Percentiles rank a stretch among this genome's conserved stretches.
phyloP scores from a whole-genome alignment of 352 stramenopile genomes.

The Hyaloperonospora brassicae region DNA sequence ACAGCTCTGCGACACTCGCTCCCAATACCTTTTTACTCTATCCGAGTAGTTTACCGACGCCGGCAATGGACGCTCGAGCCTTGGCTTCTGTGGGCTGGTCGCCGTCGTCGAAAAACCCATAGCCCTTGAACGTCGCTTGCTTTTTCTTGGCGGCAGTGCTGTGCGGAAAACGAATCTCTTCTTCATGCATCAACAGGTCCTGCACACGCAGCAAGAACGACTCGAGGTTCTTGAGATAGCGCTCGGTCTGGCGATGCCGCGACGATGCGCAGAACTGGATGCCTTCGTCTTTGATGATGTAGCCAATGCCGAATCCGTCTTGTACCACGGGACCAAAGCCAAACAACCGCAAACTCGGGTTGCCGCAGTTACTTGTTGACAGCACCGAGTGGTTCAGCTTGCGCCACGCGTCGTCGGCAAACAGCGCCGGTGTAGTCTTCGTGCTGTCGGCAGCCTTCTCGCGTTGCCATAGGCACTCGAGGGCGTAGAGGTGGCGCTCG shows the following conservation, averaged over 20 bases:
- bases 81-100: slow-evolving; percentile 29
- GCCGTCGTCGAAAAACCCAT: slow-evolving; percentile 73
- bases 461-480: slow-evolving; percentile 85
- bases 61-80: slow-evolving; percentile 22
- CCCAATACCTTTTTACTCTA: slow-evolving; percentile 6
- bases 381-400: slow-evolving; percentile 92
- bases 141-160: slow-evolving; percentile 39
- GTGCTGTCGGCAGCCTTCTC: slow-evolving; percentile 34
- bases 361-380: slow-evolving; percentile 95
- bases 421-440: slow-evolving; percentile 64
- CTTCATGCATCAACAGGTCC: slow-evolving; percentile 69
- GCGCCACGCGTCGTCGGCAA: slow-evolving; percentile 82
- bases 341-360: slow-evolving; percentile 90
- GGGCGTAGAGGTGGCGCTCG: slow-evolving; percentile 90
- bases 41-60: slow-evolving; percentile 32
- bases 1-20: slow-evolving; percentile 8
- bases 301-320: slow-evolving; percentile 94
- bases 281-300: slow-evolving; percentile 95
- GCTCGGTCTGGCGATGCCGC: slow-evolving; percentile 73
- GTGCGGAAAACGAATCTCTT: slow-evolving; percentile 71
- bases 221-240: slow-evolving; percentile 81
- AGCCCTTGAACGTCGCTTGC: slow-evolving; percentile 54
- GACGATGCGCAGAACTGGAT: slow-evolving; percentile 85
- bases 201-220: slow-evolving; percentile 72
- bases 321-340: slow-evolving; percentile 90